A percentile compares a stretch with the other conserved stretches of the same genome.
These are phyloP conservation scores for Priceomyces fermenticarens DNA, from an alignment of 805 yeast species.

Conservation along the genomic window DNA sequence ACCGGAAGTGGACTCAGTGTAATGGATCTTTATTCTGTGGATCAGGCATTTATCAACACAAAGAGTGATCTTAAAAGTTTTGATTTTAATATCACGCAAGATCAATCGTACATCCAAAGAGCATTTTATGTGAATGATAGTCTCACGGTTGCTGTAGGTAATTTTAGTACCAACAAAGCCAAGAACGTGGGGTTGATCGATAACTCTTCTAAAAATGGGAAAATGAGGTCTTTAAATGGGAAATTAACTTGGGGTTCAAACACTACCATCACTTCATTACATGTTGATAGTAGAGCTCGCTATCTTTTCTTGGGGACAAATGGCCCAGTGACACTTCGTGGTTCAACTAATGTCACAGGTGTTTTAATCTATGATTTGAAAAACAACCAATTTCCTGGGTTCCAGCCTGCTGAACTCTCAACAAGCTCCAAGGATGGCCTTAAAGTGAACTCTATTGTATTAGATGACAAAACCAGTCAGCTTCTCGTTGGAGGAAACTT, in stretches of 20 bases:
- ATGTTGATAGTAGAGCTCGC: slow-evolving; percentile 30
- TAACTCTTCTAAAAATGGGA: slow-evolving; percentile 12
- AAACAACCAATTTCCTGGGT: slow-evolving; percentile 34
- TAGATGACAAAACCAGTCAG: slow-evolving; percentile 26
- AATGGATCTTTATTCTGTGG: slow-evolving; percentile 26
- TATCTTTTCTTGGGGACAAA: slow-evolving; percentile 46
- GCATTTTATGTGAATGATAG: slow-evolving; percentile 49
- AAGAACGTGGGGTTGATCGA: slow-evolving; percentile 31
- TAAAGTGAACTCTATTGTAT: slow-evolving; percentile 32
- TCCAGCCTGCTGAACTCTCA: slow-evolving; percentile 50
- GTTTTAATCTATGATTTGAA: slow-evolving; percentile 52
- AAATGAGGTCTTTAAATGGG: slow-evolving; percentile 18
- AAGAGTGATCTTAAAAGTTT: slow-evolving; percentile 19
- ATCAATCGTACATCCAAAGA: slow-evolving; percentile 15
- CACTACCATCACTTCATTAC: slow-evolving; percentile 27
- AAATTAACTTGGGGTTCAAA: slow-evolving; percentile 23
- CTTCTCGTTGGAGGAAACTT: slow-evolving; percentile 76
- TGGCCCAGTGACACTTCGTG: slow-evolving; percentile 27
- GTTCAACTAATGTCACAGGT: slow-evolving; percentile 33
- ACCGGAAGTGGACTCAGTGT: slow-evolving; percentile 32
- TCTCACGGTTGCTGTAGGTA: slow-evolving; percentile 58
- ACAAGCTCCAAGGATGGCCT: slow-evolving; percentile 37
- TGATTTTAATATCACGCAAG: slow-evolving; percentile 20
- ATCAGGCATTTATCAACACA: slow-evolving; percentile 22
- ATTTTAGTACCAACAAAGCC: slow-evolving; percentile 33